These are phyloP conservation scores for Gossypium laxum DNA, from an alignment of 441 rosid species.

Conservation along the genomic window DNA sequence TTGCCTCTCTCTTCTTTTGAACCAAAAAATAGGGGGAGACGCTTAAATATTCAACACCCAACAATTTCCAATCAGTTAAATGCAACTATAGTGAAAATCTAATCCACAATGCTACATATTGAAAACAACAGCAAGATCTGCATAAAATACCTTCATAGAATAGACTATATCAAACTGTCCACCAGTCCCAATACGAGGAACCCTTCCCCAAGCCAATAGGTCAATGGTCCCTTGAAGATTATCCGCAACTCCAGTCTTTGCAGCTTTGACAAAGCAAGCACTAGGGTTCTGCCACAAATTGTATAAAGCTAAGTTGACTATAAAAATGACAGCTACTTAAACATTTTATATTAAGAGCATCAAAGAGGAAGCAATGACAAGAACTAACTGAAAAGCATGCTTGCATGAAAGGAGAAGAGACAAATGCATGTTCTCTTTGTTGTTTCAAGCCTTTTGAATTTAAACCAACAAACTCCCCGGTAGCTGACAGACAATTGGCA, in stretches of 20 bases:
- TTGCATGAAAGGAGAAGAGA: conserved; percentile 67
- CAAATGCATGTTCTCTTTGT: conserved; percentile 57
- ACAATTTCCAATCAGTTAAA: background rate
- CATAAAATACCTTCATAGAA: conserved; percentile 43
- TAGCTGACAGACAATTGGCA: conserved; percentile 61
- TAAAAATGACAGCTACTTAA: background rate
- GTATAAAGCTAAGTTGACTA: background rate
- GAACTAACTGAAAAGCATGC: conserved; percentile 83
- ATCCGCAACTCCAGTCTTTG: conserved; percentile 65
- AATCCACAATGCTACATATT: background rate
- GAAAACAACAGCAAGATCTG: conserved; percentile 5
- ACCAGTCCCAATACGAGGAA: conserved; percentile 66
- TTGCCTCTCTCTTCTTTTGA: background rate
- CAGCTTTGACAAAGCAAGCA: conserved; percentile 70
- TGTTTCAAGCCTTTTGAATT: conserved; percentile 62
- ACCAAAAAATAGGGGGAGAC: background rate
- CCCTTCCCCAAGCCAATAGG: conserved; percentile 81
- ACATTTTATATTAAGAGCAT: background rate
- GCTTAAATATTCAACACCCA: background rate
- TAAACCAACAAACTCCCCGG: conserved; percentile 86
- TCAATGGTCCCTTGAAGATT: conserved; percentile 75
- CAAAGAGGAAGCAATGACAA: conserved; percentile 4
- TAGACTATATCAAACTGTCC: conserved; percentile 67
- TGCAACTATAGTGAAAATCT: background rate
- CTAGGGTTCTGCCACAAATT: conserved; percentile 67